Base-by-base conservation (phyloP, 2,329 filamentous ascomycete species). In the Phialophora expanda region DNA sequence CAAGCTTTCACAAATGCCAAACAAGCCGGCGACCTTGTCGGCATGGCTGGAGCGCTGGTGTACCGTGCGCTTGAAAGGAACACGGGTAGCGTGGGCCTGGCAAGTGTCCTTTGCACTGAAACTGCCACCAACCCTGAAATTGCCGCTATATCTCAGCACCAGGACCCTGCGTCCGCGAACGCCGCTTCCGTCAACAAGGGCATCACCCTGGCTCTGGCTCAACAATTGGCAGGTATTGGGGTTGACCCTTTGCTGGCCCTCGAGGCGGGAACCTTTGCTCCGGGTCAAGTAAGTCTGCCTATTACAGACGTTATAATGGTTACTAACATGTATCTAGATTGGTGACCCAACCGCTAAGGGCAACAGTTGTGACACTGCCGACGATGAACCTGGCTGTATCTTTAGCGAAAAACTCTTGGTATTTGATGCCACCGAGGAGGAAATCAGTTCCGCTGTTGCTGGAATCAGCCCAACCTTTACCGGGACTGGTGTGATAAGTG, bases 61-160 rank as follows among this genome's bases (percentile, higher is more conserved):
- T 86, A 79, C 75, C 79, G 82, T 50, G 79, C 82, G 28, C 74
- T 86, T 22, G 87, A 89, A 80, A 82, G 86, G 61, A 89, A 89
- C 78, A 89, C 86, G 24, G 83, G 78, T 55, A 72, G 73, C 9
- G 86, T 89, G 66, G 87, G 87, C 56, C 76, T 80, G 46, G 82
- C 81, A n/a, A 87, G 84, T 59, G 84, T 82, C 34, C 76, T 83
- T 58, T 90, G 88, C 79, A 81, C 76, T 50, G 78, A 76, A 75
- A 86, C 82, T 71, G 51, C 76, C 46, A 85, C 87, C n/a, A 90
- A 90, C 77, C 82, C 87, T 2, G 87, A 90, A 78, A 88, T 90
- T 72, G 84, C 81, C 28, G 86, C 86, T 50, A 74, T 90, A 65
- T 77, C 81, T 62, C 87, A 89, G 77, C 88, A 90, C 77, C 87